These are phyloP conservation scores for Coniochaeta sp. DNA, from an alignment of 2,329 filamentous ascomycete genomes.

Conservation along the genomic window DNA sequence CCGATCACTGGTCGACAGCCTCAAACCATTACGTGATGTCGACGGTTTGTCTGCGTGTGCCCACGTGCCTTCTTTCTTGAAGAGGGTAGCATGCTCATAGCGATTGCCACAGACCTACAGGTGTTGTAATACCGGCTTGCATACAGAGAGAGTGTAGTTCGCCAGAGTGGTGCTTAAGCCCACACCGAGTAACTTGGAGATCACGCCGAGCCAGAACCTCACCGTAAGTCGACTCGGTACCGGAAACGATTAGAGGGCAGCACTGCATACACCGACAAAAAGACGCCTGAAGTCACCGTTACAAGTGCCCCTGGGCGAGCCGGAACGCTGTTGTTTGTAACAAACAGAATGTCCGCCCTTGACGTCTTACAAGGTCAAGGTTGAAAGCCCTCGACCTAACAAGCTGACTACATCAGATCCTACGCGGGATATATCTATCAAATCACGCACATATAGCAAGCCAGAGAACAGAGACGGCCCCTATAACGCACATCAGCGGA, in stretches of 20 bases:
- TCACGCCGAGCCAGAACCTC: neutral
- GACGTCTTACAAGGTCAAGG: neutral
- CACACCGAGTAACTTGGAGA: neutral
- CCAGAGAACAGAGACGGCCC: too few relatives aligned
- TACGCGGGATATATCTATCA: neutral
- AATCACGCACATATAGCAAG: neutral
- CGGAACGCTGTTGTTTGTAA: neutral
- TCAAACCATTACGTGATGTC: neutral
- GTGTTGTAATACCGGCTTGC: neutral
- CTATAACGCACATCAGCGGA: neutral
- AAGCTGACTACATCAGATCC: neutral
- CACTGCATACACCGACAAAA: neutral
- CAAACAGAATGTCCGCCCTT: neutral
- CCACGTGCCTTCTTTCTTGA: neutral
- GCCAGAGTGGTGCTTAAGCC: neutral
- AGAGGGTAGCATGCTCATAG: neutral
- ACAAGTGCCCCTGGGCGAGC: neutral
- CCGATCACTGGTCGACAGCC: neutral
- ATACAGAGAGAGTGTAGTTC: neutral
- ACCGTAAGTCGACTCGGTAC: neutral
- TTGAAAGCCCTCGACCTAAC: neutral
- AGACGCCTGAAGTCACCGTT: neutral
- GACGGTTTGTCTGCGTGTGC: neutral
- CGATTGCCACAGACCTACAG: neutral
- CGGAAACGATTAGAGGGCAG: neutral